Evolutionary conservation across 1,139 yeast genomes (phyloP), one percentile per base, ranked within the genome.

Genomic region (Lodderomyces metapsilosis): DNA sequence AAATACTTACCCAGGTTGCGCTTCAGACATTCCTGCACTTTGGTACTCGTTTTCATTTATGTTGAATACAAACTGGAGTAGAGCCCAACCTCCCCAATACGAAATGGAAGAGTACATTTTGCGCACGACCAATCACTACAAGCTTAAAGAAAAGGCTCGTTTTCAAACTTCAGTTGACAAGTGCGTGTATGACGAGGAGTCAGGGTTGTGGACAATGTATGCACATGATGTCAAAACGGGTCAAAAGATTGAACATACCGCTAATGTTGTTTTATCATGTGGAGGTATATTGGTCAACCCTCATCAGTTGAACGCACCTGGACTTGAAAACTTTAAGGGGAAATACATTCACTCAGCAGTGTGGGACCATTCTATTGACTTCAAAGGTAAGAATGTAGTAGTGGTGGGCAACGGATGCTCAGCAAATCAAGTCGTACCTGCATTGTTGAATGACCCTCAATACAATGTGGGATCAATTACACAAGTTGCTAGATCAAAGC

Each of bases 1-100:
- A 39, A 76, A 76, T 49, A 64, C 76, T 3, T 76, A 76, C 48
- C 81, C 80, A 4, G 80, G 80, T 5, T 74, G 78, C 52, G 80
- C 79, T 30, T 66, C 74, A 18, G 78, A 73, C 51, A 68, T 74
- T 40, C 81, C 80, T 3, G 74, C 76, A 1, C 52, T 72, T 28
- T 76, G 77, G 72, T 72, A 74, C 44, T 66, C 74, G 22, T 65
- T 64, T 39, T 67, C 64, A 18, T 62, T 61, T 39, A 74, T 62
- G 42, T 58, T 74, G 49, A 71, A 66, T 49, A 58, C 57, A 30
- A 66, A 64, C 39, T 76, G 80, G 80, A 62, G 66, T 42, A 64
- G 64, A 46, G 43, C 68, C 18, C 68, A 71, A 37, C 80, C 81
- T 6, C 77, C 72, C 1, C 78, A 74, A 52, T 61, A 59, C 43